A percentile compares a stretch with the other conserved stretches of the same genome.
phyloP scores from a whole-genome alignment of 2,329 filamentous ascomycete genomes.

The Phialocephala subalpina region DNA sequence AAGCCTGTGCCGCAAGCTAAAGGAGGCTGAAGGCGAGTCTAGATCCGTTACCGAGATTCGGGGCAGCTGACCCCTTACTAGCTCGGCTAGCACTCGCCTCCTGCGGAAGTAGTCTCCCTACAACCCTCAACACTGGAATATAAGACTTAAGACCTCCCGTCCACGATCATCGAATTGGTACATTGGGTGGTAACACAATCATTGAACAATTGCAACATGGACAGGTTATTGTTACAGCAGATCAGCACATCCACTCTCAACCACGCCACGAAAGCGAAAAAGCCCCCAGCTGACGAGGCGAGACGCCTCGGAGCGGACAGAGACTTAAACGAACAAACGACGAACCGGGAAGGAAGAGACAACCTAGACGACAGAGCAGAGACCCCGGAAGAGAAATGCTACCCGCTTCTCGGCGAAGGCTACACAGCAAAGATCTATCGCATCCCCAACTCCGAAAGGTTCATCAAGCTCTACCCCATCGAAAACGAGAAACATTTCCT shows the following conservation, averaged over 20 bases:
- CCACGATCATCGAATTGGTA: too few relatives aligned
- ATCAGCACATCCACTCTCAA: background rate
- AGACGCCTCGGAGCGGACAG: too few relatives aligned
- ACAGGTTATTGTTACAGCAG: background rate
- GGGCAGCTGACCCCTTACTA: slow-evolving; percentile 4
- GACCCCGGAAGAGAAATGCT: background rate
- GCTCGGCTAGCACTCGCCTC: background rate
- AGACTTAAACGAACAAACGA: too few relatives aligned
- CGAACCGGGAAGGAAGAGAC: too few relatives aligned
- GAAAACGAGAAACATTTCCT: background rate
- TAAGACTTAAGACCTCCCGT: background rate
- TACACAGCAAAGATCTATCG: background rate
- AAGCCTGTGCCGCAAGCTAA: background rate
- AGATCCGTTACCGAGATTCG: background rate
- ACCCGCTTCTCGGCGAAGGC: background rate
- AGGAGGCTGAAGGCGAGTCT: background rate
- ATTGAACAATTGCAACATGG: background rate
- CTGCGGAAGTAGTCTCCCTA: too few relatives aligned
- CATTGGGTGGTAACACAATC: background rate
- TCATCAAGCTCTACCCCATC: background rate
- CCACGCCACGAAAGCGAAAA: background rate
- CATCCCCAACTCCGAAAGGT: background rate
- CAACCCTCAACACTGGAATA: background rate
- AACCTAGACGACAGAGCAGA: background rate
- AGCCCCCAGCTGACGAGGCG: background rate